These are phyloP conservation scores for Apiosordaria backusii DNA, from an alignment of 495 filamentous ascomycete genomes.

Conservation along the genomic window DNA sequence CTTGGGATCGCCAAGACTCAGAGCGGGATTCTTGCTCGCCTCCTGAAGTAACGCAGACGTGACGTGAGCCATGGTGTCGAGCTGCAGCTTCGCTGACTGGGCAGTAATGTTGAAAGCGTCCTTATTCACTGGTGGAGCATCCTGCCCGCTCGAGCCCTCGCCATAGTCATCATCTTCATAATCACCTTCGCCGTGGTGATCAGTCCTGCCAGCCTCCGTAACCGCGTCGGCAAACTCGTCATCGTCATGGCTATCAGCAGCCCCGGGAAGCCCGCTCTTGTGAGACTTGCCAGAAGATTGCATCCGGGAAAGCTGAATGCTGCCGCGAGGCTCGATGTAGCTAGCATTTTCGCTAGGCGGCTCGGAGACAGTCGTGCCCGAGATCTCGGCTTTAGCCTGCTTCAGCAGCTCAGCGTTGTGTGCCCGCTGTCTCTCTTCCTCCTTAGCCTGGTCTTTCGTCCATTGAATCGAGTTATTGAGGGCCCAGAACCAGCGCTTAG, in stretches of 20 bases:
- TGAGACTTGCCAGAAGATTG: constrained; percentile 32
- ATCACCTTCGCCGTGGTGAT: constrained; percentile 38
- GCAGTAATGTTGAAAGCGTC: constrained; percentile 95
- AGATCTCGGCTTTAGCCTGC: constrained; percentile 54
- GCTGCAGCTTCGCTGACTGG: constrained; percentile 87
- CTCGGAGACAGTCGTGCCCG: constrained; percentile 34
- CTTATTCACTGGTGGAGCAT: constrained; percentile 66
- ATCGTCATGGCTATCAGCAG: constrained; percentile 40
- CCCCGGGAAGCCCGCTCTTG: constrained; percentile 31
- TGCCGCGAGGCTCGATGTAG: constrained; percentile 41
- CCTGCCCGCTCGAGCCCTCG: constrained; percentile 77
- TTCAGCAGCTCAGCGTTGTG: constrained; percentile 72
- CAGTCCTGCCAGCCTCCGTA: constrained; percentile 33
- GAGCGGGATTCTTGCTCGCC: constrained; percentile 60
- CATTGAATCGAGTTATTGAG: constrained; percentile 98
- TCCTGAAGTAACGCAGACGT: constrained; percentile 76
- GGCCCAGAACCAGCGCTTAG: constrained; percentile 95
- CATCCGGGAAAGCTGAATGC: constrained; percentile 42
- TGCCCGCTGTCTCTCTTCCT: constrained; percentile 71
- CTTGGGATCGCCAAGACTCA: constrained; percentile 68
- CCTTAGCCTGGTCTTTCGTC: constrained; percentile 92
- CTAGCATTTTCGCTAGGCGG: constrained; percentile 52
- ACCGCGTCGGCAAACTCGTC: constrained; percentile 42
- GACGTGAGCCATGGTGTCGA: constrained; percentile 83
- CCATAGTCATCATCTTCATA: constrained; percentile 83